Evolutionary conservation across 805 yeast species (phyloP), one percentile per base, ranked within the genome.

Genomic region (Kluyveromyces lactis): DNA sequence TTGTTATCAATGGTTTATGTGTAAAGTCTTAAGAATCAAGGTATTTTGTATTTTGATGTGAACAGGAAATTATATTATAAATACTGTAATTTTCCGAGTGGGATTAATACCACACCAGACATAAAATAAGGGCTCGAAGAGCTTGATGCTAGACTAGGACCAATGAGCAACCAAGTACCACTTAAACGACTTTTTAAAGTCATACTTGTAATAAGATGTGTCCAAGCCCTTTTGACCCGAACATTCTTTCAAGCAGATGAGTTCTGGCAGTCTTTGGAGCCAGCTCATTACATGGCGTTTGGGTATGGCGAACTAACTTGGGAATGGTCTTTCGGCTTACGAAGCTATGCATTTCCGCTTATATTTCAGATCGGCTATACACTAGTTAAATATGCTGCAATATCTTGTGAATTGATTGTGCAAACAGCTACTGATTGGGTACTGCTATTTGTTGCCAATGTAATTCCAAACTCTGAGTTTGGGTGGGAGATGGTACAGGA

Each of bases 211-310:
- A 46, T 72, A n/a, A 60, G 95, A 29, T 45, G 80, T 8, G 24
- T 73, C 50, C 86, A 87, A 58, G 75, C 94, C 0, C 53, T 83
- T 18, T 57, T 78, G 1, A 73, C 76, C 4, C 56, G 56, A 40
- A 86, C 97, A 0, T 92, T 77, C 55, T 92, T 92, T 63, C 99
- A 92, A 58, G 90, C 98, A 0, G 99, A 92, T 59, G 99, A 92
- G 60, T 92, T 71, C 62, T 92, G 81, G 78, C 99, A 92, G 61
- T 69, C 89, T 0, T 63, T 92, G 38, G 98, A 92, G 53, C 95
- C 96, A 0, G 98, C 97, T 0, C 95, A 87, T 58, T 42, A 53
- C 3, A 63, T 70, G 27, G 81, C 81, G 0, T 86, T 69, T 56
- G 89, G 92, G 2, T 81, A 79, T 46, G 98, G 98, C 0, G 75